Evolutionary conservation across 192 early-diverging fungal genomes (phyloP), one percentile per base, ranked within the genome.

Genomic region (Coemansia sp.): DNA sequence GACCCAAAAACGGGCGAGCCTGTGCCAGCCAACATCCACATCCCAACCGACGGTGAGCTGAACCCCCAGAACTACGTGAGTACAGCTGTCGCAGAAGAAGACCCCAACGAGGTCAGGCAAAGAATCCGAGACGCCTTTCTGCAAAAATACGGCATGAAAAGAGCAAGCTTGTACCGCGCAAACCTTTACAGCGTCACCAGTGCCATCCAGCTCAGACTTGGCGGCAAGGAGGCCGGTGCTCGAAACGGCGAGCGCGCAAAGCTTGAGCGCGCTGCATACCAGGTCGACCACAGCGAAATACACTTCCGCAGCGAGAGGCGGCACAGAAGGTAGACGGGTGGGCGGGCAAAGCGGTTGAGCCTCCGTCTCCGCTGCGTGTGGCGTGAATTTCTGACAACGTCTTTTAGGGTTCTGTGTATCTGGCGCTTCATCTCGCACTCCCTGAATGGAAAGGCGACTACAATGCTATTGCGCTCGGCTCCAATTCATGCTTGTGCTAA

Each of bases 1-100:
- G 62, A 76, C 50, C 72, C 72, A 17, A 76, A 65, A 58, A 68
- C 72, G 8, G 72, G 72, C 29, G 54, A 64, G 29, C 72, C 72
- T 5, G 32, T 76, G 8, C 56, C 65, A 19, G 57, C 72, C 45
- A 51, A 50, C 14, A 41, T 63, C 25, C 72, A 76, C 36, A 68
- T 76, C 17, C 32, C 53, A 9, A 37, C 61, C 3, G 72, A 76
- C 26, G 72, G 72, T 18, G 72, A 76, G 56, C 42, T 62, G n/a
- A 76, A 76, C 22, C 72, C 72, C 3, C 72, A 76, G 18, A 76
- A 76, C 61, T 76, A 76, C 21, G 46, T 68, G 13, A 55, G 35
- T 19, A 34, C 48, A n/a, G 23, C 33, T 2, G 31, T 34, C 1
- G 58, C 41, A 23, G 65, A 76, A 8, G 72, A 68, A 10, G 46